Conservation (phyloP, 495 filamentous ascomycete genomes). For the Chaetomium cochliodes region DNA sequence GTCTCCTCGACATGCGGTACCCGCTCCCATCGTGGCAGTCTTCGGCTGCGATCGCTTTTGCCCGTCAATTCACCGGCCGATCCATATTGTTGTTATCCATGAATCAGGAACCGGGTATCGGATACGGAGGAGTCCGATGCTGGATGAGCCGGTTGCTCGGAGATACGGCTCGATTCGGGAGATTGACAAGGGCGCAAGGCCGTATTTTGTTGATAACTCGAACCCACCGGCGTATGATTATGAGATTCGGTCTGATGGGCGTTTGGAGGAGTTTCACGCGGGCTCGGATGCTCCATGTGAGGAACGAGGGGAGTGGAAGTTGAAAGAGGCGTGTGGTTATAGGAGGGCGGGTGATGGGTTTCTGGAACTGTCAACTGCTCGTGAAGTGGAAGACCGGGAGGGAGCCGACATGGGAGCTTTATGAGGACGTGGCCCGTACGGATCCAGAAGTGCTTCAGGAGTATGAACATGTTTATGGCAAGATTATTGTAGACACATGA, state of each 20-base stretch:
- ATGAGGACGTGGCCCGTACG: constrained; percentile 17
- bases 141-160: not conserved
- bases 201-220: constrained; percentile 1
- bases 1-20: constrained; percentile 14
- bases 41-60: constrained; percentile 7
- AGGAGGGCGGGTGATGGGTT: constrained; percentile 15
- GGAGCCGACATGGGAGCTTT: constrained; percentile 24
- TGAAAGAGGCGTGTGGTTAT: constrained; percentile 7
- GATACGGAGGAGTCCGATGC: constrained; percentile 3
- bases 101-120: constrained; percentile 1
- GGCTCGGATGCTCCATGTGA: not conserved
- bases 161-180: not conserved
- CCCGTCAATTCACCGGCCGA: constrained; percentile 6
- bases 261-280: not conserved
- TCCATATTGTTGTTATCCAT: constrained; percentile 1
- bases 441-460: constrained; percentile 19
- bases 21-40: constrained; percentile 7
- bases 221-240: not conserved
- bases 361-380: constrained; percentile 21
- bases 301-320: not conserved
- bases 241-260: not conserved
- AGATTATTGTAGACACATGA: not conserved
- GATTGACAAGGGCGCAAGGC: constrained; percentile 3
- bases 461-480: constrained; percentile 25
- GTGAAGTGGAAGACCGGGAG: constrained; percentile 26